Base-by-base conservation (phyloP, 208 protist species). In the Crithidia brevicula region DNA sequence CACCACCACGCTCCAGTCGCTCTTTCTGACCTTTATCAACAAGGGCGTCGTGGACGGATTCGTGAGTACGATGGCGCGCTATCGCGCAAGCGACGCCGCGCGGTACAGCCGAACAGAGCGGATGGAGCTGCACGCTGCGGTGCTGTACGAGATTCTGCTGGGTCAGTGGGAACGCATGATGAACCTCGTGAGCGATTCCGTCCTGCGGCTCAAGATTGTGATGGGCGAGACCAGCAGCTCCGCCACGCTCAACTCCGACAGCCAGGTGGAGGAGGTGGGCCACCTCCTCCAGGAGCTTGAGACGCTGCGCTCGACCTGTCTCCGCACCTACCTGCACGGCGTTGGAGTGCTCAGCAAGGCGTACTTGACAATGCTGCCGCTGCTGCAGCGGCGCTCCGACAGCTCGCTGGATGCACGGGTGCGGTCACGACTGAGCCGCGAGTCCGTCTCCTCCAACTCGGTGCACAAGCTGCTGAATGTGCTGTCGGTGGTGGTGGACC, bases 401-500 rank as follows among this genome's bases (percentile, higher is more conserved):
- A 57, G 51, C 25, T 71, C 81, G 7, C 66, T 88, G 4, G 82
- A 89, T 68, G 42, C 56, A n/a, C 74, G 81, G 30, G 67, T 94
- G n/a, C 85, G 88, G 27, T 73, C 88, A 3, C 86, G 91, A 0
- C 62, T 96, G 20, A 92, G 86, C 63, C 85, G 91, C 50, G 82
- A 88, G n/a, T 89, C 79, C 50, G 84, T 94, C 22, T 94, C 88
- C 11, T 91, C 91, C 23, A 67, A 69, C 27, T 28, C 82, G 58
- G 73, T 86, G 25, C 90, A 84, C 74, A 96, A 96, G 64, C 60
- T 96, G 28, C 79, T 94, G 20, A 96, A 96, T 66, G 50, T 91
- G 46, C 58, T 96, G 43, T 82, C 91, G 6, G 82, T 96, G 20
- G 80, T 92, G 18, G 60, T 94, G n/a, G 91, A 96, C 59, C 81